Evolutionary conservation across 176 grass and related monocot genomes (phyloP), one percentile per base, ranked within the genome.

Genomic region (Tillandsia fasciculata): DNA sequence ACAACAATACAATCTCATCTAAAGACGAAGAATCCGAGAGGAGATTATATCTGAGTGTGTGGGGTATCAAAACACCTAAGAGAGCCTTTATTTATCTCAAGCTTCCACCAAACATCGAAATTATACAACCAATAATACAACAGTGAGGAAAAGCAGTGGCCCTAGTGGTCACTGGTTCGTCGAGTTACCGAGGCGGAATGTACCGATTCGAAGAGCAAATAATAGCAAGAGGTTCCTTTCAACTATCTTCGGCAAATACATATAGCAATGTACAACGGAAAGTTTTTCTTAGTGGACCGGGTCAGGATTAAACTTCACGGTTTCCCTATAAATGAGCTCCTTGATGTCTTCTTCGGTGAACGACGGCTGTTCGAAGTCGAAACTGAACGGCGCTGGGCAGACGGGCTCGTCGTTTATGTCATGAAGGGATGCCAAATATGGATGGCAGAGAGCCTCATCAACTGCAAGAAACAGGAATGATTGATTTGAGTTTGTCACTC

Each of bases 341-440:
- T 97, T 97, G 69, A 97, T 92, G 67, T 92, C 86, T 83, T 97
- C 89, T 71, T 97, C 93, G 0, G 89, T 97, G 70, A 89, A 86
- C 2, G 93, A 92, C 65, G 89, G 93, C 63, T 90, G 93, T 77
- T 97, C 93, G 13, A 97, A 97, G 68, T 97, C 89, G 28, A 97
- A 90, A 76, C 81, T 92, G 81, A 97, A 97, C 51, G 93, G 89
- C 26, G 82, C 84, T 11, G 89, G 70, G 68, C 89, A 97, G 29
- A 85, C 77, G 0, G 93, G 93, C 50, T 97, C 93, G 20, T 85
- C 89, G 18, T 97, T 92, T 77, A 92, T 83, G 72, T 85, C 68
- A 26, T 97, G 89, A 72, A 92, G 81, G 64, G 93, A 92, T 66
- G 89, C 76, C 70, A 97, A 68, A 64, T 97, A 97, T 33, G 93